Base-by-base conservation (phyloP, 2,329 filamentous ascomycete species). In the Coniochaeta sp. region DNA sequence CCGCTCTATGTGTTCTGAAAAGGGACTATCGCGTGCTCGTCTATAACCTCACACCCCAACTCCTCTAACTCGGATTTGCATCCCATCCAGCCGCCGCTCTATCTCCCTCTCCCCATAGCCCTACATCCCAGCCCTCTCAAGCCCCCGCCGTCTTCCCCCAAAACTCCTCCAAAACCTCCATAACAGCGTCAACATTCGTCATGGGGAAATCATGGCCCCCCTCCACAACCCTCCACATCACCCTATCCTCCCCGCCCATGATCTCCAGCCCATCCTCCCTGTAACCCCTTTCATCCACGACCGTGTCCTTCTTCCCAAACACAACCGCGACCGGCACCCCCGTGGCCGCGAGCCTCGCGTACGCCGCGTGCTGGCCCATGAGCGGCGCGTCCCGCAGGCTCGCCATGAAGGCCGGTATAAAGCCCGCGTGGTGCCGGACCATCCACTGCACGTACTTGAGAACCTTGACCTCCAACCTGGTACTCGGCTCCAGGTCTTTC, bases 181-280 rank as follows among this genome's bases (percentile, higher is more conserved):
- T n/a, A 53, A 81, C 58, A 10, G 78, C 73, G 31, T 67, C 61
- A 0, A 70, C 62, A 53, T 77, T 72, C n/a, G 79, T 81, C 69
- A 83, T 82, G 14, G 82, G 79, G 58, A 85, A 84, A 56, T 85
- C 81, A 58, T 85, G 82, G 1, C 73, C 75, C 1, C 78, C 79
- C 0, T 73, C 71, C 1, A 84, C 66, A 10, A 78, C 62, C 30
- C 67, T 71, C 74, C 78, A 82, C 38, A 67, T 64, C 6, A 82
- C 71, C 13, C 71, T 71, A 48, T 66, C 63, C 6, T 58, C 45
- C 9, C 81, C 78, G 13, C 77, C 78, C 35, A 79, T 59, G 16
- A 82, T 64, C 18, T 75, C 74, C 51, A 80, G 63, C 3, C 70
- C 78, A 40, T 81, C 76, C 26, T 65, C 61, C 47, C 65, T 64